A percentile compares a stretch with the other conserved stretches of the same genome.
Evolutionary conservation across 1,284 basidiomycete genomes (phyloP).

Genomic region (Microbotryum lychnidis-dioicae): DNA sequence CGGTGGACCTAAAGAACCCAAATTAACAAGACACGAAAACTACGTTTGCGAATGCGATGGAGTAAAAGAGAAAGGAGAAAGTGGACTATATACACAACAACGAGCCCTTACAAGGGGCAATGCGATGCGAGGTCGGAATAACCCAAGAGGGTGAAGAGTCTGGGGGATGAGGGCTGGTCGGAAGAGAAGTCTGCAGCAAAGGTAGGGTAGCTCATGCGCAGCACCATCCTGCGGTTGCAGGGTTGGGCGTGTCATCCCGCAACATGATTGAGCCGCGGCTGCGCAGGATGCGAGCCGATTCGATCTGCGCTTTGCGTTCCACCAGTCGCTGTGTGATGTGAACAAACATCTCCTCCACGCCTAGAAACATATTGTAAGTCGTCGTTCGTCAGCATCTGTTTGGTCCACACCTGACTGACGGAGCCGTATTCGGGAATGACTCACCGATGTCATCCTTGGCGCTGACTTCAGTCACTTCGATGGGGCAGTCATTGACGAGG

Average conservation of each 20-base stretch:
- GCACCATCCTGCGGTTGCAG: slow-evolving; percentile 20
- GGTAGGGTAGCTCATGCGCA: neutral
- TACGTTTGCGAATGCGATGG: no score
- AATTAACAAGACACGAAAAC: no score
- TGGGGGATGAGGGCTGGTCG: no score
- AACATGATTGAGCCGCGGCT: slow-evolving; percentile 71
- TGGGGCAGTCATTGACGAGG: slow-evolving; percentile 60
- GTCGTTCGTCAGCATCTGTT: neutral
- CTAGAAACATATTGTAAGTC: slow-evolving; percentile 42
- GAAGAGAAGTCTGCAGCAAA: no score
- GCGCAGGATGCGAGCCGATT: slow-evolving; percentile 64
- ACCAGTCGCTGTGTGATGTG: slow-evolving; percentile 68
- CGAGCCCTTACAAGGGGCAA: no score
- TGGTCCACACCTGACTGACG: slow-evolving; percentile 4
- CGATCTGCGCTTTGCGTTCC: slow-evolving; percentile 62
- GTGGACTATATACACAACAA: no score
- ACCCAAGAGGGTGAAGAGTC: no score
- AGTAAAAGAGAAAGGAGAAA: no score
- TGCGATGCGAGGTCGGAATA: no score
- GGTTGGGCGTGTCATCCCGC: slow-evolving; percentile 36
- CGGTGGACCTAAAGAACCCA: no score
- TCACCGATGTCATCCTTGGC: slow-evolving; percentile 70
- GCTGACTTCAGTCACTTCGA: slow-evolving; percentile 76
- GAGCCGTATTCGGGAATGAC: slow-evolving; percentile 33
- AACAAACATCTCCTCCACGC: slow-evolving; percentile 65